Percentiles rank a stretch among this genome's conserved stretches.
These are phyloP conservation scores for Leptographium radiaticola DNA, from an alignment of 2,329 filamentous ascomycete genomes.

Conservation along the genomic window DNA sequence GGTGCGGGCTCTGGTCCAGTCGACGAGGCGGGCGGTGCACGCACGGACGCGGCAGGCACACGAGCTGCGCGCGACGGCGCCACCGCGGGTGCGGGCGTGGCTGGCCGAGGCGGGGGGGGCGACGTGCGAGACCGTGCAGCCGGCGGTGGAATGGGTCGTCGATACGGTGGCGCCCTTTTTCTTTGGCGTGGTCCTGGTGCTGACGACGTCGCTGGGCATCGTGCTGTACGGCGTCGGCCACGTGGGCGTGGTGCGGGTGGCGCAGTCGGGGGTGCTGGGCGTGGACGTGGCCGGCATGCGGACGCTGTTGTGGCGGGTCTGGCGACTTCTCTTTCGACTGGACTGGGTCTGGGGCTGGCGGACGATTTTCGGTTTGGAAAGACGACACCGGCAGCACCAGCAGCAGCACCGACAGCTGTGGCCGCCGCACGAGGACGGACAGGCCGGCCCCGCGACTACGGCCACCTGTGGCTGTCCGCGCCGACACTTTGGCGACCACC, in stretches of 20 bases:
- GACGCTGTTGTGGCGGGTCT: conserved; percentile 1
- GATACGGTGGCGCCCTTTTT: conserved; percentile 6
- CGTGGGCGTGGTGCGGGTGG: conserved; percentile 3
- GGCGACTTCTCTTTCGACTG: conserved; percentile 5
- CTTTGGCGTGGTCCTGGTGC: conserved; percentile 5
- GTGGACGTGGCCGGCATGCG: conserved; percentile 5
- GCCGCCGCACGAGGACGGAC: background rate
- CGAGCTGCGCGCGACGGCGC: background rate
- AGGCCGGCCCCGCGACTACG: background rate
- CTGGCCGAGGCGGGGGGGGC: background rate
- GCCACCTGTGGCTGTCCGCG: background rate
- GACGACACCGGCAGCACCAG: background rate
- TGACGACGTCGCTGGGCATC: conserved; percentile 5
- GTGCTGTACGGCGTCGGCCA: conserved; percentile 8
- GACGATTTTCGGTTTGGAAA: background rate
- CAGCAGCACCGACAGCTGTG: background rate
- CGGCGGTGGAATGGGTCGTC: background rate
- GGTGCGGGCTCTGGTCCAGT: background rate
- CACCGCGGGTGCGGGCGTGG: background rate
- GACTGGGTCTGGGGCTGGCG: conserved; percentile 8
- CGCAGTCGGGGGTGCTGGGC: conserved; percentile 6
- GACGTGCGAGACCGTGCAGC: background rate
- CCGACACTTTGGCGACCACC: background rate
- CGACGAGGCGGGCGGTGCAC: too few species aligned
- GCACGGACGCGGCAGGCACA: too few species aligned